Conservation (phyloP, 108 stramenopile species). For the Stephanodiscus minutulus region DNA sequence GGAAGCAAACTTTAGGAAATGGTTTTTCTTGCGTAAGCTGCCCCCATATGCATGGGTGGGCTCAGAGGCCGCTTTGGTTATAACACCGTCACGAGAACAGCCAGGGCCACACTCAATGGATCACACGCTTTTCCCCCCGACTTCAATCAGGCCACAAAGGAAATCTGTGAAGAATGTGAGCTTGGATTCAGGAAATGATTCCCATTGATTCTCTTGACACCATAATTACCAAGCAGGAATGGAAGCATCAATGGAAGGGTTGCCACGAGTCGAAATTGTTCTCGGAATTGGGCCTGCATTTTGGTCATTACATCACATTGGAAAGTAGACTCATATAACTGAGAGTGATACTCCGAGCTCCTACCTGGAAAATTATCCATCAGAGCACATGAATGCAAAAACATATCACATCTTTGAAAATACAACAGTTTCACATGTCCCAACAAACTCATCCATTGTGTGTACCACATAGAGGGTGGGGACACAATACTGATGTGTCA, state of each 20-base stretch:
- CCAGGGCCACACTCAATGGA: neutral
- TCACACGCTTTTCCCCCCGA: neutral
- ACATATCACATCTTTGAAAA: no score
- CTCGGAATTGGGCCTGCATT: conserved; percentile 7
- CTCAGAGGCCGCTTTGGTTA: conserved; percentile 6
- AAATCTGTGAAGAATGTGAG: neutral
- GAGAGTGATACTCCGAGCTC: no score
- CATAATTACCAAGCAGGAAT: neutral
- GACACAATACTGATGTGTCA: no score
- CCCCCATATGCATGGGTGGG: no score
- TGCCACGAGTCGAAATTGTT: neutral
- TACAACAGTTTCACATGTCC: no score
- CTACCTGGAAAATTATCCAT: no score
- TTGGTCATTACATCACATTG: neutral
- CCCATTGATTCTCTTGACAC: neutral
- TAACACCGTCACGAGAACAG: neutral
- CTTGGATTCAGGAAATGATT: neutral
- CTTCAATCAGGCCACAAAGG: neutral
- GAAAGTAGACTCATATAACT: no score
- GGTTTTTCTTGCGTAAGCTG: neutral
- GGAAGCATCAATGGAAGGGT: conserved; percentile 1
- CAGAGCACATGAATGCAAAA: no score
- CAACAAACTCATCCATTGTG: no score
- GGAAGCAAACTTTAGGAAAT: conserved; percentile 1
- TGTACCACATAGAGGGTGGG: no score